Evolutionary conservation across 2,329 filamentous ascomycete genomes (phyloP), one percentile per base, ranked within the genome.

Genomic region (Beauveria varroae): DNA sequence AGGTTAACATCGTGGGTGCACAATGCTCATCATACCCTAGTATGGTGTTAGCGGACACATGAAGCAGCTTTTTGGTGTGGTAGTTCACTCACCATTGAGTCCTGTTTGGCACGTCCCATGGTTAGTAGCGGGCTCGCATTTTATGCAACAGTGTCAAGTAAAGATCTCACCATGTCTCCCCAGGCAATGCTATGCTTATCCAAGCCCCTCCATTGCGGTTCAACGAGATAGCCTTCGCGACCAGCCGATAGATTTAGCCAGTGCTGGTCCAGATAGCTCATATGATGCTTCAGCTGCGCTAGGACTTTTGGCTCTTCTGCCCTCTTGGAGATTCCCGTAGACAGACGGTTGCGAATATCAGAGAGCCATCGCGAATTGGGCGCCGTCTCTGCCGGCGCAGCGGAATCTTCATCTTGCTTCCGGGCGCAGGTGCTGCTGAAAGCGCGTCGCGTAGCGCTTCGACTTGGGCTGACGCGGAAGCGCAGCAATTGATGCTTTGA

Each of bases 191-290:
- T 79, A 63, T 90, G 86, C 58, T 81, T 77, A 64, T 85, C 83
- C 40, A 93, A 70, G 0, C 89, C 83, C 56, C 85, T 79, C 66
- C 82, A 80, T 63, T 80, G 78, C 47, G 63, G 61, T 12, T 79
- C 81, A 0, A 86, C 89, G 64, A 95, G 73, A 71, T 86, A 96
- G 0, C 91, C 90, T 68, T 93, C 88, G 62, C 85, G 86, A 0
- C 89, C 90, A 0, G 87, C 89, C 34, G 89, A 75, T 61, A 95
- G 75, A 65, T 85, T 83, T 49, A 88, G 78, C 91, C 91, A 95
- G 65, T 91, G 65, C 3, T 62, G 61, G 22, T 72, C 66, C n/a
- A 73, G 49, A 28, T 66, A 64, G 8, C 64, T 58, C 12, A 64
- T 63, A 7, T 64, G 52, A 9, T 65, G 62, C 44, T 44, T 57